Conservation (phyloP, 495 filamentous ascomycete species). For the Articulospora tetracladia region DNA sequence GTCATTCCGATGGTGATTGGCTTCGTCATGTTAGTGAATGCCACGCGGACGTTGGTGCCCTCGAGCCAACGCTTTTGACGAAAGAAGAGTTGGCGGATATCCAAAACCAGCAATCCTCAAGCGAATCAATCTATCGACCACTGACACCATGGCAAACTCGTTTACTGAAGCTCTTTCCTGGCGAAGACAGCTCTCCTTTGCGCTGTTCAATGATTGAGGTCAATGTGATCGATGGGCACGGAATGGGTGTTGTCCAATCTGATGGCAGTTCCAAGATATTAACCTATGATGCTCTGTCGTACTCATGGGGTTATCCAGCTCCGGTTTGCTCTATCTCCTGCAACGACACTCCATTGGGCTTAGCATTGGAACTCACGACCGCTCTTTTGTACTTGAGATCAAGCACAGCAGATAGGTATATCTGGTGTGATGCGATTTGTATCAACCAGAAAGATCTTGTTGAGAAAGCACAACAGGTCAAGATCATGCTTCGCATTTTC, state of each 20-base stretch:
- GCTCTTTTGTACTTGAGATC: slow-evolving; percentile 1
- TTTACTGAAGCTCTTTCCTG: background rate
- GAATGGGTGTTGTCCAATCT: background rate
- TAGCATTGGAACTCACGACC: background rate
- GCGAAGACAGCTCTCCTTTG: background rate
- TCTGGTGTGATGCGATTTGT: slow-evolving; percentile 20
- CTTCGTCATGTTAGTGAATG: background rate
- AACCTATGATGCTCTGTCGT: slow-evolving; percentile 6
- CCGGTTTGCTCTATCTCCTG: background rate
- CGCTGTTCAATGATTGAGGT: background rate
- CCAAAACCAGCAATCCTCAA: background rate
- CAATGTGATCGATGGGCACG: background rate
- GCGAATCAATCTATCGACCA: background rate
- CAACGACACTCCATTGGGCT: background rate
- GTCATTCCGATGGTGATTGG: background rate
- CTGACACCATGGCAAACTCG: background rate
- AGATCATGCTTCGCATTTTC: slow-evolving; percentile 15
- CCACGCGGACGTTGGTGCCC: background rate
- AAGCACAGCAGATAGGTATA: background rate
- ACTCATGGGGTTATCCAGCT: slow-evolving; percentile 3
- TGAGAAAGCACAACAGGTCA: slow-evolving; percentile 12
- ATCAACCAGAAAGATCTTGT: slow-evolving; percentile 16
- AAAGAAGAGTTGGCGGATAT: background rate
- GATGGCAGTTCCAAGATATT: background rate
- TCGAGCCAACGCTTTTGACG: background rate